Conservation (phyloP, 148 eudicot genomes). For the Persicaria tinctoria region DNA sequence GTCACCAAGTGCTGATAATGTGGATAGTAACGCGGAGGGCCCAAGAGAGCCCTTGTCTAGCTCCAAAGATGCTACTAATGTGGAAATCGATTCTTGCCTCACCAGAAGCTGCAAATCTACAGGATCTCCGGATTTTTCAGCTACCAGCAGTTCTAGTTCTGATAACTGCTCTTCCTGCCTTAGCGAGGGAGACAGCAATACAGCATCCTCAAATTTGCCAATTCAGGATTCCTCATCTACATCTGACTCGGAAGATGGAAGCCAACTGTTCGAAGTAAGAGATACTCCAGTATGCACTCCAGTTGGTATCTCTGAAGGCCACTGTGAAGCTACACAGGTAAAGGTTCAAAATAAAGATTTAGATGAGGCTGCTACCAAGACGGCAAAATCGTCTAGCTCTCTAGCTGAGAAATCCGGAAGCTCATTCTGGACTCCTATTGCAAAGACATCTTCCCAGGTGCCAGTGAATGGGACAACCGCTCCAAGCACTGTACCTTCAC, state of each 20-base stretch:
- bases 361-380: constrained; percentile 24
- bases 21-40: neutral
- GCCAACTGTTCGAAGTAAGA: constrained; percentile 58
- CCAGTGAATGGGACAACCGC: constrained; percentile 30
- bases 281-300: constrained; percentile 30
- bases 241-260: constrained; percentile 82
- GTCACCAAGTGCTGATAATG: constrained; percentile 1
- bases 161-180: constrained; percentile 89
- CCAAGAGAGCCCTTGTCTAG: neutral
- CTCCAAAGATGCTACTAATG: constrained; percentile 30
- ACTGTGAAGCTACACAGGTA: constrained; percentile 25
- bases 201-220: constrained; percentile 50
- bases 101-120: constrained; percentile 27
- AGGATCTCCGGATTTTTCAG: constrained; percentile 39
- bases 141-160: constrained; percentile 61
- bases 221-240: constrained; percentile 60
- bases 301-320: constrained; percentile 27
- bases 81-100: constrained; percentile 30
- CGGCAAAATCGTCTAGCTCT: constrained; percentile 15
- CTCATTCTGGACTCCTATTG: constrained; percentile 19
- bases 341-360: constrained; percentile 16
- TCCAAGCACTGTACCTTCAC: constrained; percentile 27
- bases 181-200: constrained; percentile 83
- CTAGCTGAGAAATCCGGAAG: constrained; percentile 19
- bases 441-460: constrained; percentile 23